Percentiles rank a stretch among this genome's conserved stretches.
phyloP scores from a whole-genome alignment of 2,329 filamentous ascomycete genomes.

The Penicillium sp. region DNA sequence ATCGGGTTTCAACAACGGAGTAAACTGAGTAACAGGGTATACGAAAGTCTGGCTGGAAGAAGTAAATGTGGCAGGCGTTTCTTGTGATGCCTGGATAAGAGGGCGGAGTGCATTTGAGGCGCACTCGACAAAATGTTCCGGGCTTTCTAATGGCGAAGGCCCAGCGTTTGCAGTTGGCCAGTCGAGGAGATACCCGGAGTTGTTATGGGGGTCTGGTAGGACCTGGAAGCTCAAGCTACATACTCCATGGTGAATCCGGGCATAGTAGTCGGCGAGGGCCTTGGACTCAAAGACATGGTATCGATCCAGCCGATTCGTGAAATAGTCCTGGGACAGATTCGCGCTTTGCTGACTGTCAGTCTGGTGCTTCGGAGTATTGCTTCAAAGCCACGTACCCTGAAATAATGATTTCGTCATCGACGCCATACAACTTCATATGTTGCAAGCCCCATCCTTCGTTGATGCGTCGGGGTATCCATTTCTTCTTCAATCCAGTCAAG shows the following conservation, averaged over 20 bases:
- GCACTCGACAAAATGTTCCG: conserved; percentile 61
- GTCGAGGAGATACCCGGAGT: conserved; percentile 49
- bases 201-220: conserved; percentile 46
- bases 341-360: conserved; percentile 47
- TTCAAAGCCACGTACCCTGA: conserved; percentile 57
- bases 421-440: conserved; percentile 97
- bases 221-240: conserved; percentile 77
- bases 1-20: conserved; percentile 71
- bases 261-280: conserved; percentile 77
- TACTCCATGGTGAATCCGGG: conserved; percentile 67
- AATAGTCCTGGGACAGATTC: conserved; percentile 89
- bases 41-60: conserved; percentile 60
- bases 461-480: conserved; percentile 76
- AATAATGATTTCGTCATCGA: conserved; percentile 92
- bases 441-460: conserved; percentile 98
- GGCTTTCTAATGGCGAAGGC: conserved; percentile 66
- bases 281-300: conserved; percentile 85
- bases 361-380: neutral
- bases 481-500: conserved; percentile 77
- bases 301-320: conserved; percentile 88
- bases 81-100: conserved; percentile 54
- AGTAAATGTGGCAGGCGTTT: conserved; percentile 26
- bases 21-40: conserved; percentile 83
- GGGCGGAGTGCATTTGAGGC: conserved; percentile 62
- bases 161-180: conserved; percentile 74